phyloP scores from a whole-genome alignment of 139 green algal genomes.

The Desmodesmus armatus region DNA sequence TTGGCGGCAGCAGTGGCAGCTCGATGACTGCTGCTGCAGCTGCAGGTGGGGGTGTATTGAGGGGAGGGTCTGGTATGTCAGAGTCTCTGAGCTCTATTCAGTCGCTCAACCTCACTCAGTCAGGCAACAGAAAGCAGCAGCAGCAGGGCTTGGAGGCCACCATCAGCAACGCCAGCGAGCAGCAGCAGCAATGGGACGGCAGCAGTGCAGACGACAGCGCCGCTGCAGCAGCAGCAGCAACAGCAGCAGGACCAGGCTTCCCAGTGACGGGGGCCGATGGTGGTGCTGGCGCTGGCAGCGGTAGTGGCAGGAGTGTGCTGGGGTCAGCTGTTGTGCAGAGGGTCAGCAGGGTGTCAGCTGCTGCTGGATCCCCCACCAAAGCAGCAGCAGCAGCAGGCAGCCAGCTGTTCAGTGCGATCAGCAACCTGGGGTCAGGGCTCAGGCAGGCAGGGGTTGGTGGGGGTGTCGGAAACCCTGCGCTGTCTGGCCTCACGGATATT shows the following conservation, averaged over 20 bases:
- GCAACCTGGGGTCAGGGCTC: background rate
- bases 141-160: background rate
- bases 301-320: background rate
- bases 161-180: background rate
- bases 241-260: conserved; percentile 8
- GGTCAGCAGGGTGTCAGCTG: conserved; percentile 5
- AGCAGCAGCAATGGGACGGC: background rate
- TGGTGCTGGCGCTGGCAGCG: background rate
- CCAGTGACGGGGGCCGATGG: background rate
- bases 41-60: background rate
- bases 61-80: background rate
- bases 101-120: conserved; percentile 3
- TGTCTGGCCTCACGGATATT: conserved; percentile 54
- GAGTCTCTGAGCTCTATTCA: too few species aligned
- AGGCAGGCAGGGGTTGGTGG: background rate
- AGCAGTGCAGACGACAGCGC: background rate
- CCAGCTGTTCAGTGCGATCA: background rate
- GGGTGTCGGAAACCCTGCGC: too few species aligned
- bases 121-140: background rate
- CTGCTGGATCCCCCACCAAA: background rate
- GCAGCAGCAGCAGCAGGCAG: background rate
- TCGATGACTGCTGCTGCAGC: background rate
- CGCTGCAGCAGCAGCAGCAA: conserved; percentile 18
- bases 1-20: conserved; percentile 4
- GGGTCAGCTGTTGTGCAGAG: background rate